phyloP scores from a whole-genome alignment of 345 rosid genomes.

The Euphorbia lathyris region DNA sequence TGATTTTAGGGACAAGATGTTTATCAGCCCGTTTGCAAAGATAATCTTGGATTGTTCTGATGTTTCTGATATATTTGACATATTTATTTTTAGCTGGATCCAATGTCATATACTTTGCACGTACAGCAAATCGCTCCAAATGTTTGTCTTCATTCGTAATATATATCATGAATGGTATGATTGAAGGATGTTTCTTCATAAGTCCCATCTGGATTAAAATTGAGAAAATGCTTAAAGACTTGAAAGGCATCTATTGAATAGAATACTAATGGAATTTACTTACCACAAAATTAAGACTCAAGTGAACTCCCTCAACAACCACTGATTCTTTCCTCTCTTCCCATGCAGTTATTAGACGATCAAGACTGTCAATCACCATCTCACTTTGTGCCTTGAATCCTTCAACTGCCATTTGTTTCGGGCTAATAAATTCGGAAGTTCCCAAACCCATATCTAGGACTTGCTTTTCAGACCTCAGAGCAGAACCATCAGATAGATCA shows the following conservation, averaged over 20 bases:
- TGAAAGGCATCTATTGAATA: conserved; percentile 1
- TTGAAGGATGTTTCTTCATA: conserved; percentile 98
- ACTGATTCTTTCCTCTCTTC: conserved; percentile 97
- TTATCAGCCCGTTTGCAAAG: conserved; percentile 93
- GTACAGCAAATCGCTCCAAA: conserved; percentile 95
- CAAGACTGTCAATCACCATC: conserved; percentile 99
- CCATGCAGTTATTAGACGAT: conserved; percentile 93
- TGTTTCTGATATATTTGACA: conserved; percentile 88
- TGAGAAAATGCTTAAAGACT: background rate
- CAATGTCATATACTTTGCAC: conserved; percentile 98
- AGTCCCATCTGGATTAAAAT: conserved; percentile 73
- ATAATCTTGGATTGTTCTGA: conserved; percentile 94
- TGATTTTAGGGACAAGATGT: conserved; percentile 93
- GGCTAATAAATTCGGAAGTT: conserved; percentile 48
- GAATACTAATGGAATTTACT: conserved; percentile 22
- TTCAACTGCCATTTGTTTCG: conserved; percentile 93
- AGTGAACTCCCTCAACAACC: conserved; percentile 95
- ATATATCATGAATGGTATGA: conserved; percentile 94
- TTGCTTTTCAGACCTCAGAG: conserved; percentile 42
- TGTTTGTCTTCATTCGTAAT: conserved; percentile 95
- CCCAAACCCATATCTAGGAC: conserved; percentile 39
- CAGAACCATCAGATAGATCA: conserved; percentile 37
- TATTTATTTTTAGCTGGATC: conserved; percentile 97
- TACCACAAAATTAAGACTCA: conserved; percentile 99
- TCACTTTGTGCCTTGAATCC: conserved; percentile 99